Evolutionary conservation across 2,329 filamentous ascomycete species (phyloP).

Genomic region (Xylariales sp.): DNA sequence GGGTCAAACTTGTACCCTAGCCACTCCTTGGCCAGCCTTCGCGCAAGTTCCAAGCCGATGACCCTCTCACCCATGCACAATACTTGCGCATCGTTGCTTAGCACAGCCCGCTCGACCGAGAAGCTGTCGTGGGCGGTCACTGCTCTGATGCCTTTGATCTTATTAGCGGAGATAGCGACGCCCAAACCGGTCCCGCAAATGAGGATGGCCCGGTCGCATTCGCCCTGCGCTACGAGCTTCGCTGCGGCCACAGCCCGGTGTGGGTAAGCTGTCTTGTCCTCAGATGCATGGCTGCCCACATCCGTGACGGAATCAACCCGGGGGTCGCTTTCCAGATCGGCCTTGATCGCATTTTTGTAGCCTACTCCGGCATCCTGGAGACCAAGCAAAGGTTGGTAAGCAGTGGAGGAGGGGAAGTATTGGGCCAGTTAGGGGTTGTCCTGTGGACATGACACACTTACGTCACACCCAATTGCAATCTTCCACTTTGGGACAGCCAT

Average conservation of each 20-base stretch:
- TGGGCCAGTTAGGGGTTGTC: not conserved
- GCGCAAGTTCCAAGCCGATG: slow-evolving; percentile 71
- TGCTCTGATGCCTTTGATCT: slow-evolving; percentile 72
- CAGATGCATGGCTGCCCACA: slow-evolving; percentile 59
- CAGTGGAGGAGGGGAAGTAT: no score
- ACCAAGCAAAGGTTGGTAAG: slow-evolving; percentile 1
- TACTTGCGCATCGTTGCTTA: slow-evolving; percentile 81
- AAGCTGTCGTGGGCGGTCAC: slow-evolving; percentile 83
- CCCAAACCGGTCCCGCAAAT: slow-evolving; percentile 82
- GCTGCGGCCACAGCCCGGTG: slow-evolving; percentile 70
- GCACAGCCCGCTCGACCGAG: slow-evolving; percentile 71
- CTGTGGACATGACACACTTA: not conserved
- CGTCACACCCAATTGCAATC: slow-evolving; percentile 23
- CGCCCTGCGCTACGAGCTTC: slow-evolving; percentile 49
- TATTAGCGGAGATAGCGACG: slow-evolving; percentile 80
- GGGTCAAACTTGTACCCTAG: slow-evolving; percentile 72
- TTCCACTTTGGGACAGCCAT: slow-evolving; percentile 45
- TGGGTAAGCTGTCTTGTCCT: slow-evolving; percentile 75
- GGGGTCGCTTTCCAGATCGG: slow-evolving; percentile 59
- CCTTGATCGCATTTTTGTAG: slow-evolving; percentile 73
- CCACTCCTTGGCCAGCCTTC: slow-evolving; percentile 73
- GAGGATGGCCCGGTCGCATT: slow-evolving; percentile 69
- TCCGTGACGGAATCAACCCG: slow-evolving; percentile 64
- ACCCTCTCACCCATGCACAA: slow-evolving; percentile 80
- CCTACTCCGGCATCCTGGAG: slow-evolving; percentile 59